Conservation (phyloP, 768 basidiomycete genomes). For the Tylopilus plumbeoviolaceoides region DNA sequence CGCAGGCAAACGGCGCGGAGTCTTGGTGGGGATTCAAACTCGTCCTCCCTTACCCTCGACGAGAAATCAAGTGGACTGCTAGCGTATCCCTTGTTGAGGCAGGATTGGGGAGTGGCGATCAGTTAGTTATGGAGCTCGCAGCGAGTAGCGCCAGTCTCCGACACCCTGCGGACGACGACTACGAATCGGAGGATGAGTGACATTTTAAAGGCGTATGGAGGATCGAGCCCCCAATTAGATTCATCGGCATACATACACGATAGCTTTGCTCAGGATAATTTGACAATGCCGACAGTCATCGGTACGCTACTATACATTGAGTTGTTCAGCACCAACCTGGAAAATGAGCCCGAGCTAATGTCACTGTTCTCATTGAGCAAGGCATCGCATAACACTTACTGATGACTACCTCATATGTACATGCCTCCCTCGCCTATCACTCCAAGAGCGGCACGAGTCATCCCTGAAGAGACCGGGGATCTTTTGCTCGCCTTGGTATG, state of each 20-base stretch:
- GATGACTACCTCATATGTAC: slow-evolving; percentile 38
- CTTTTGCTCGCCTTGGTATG: slow-evolving; percentile 11
- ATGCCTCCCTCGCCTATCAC: slow-evolving; percentile 48
- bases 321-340: background rate
- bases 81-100: slow-evolving; percentile 40
- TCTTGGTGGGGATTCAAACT: slow-evolving; percentile 77
- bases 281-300: too few species aligned
- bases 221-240: background rate
- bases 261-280: too few species aligned
- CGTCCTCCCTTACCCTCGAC: slow-evolving; percentile 64
- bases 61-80: slow-evolving; percentile 50
- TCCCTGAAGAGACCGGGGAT: background rate
- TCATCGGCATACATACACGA: too few species aligned
- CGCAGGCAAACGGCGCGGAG: slow-evolving; percentile 23
- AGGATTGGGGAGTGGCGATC: slow-evolving; percentile 53
- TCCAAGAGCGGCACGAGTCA: slow-evolving; percentile 11
- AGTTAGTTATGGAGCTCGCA: slow-evolving; percentile 58
- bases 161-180: slow-evolving; percentile 48
- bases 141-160: slow-evolving; percentile 11
- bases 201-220: background rate
- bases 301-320: too few species aligned
- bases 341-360: background rate
- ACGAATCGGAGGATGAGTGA: slow-evolving; percentile 49
- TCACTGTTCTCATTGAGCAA: background rate
- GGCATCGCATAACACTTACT: background rate